Evolutionary conservation across 2,329 filamentous ascomycete species (phyloP).

Genomic region (Nannizziopsis barbatae): DNA sequence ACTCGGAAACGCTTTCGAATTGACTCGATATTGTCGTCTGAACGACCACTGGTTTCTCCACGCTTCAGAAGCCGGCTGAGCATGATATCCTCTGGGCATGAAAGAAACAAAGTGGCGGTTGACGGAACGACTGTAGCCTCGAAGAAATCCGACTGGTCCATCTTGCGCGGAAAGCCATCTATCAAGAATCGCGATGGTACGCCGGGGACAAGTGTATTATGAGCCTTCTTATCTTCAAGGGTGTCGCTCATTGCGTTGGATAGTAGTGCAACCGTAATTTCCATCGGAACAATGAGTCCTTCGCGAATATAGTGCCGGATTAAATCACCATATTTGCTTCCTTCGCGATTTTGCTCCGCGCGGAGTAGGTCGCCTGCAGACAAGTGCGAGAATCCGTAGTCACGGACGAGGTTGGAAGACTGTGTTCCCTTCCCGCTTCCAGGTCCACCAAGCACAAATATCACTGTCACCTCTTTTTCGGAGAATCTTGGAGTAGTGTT

Average conservation of each 20-base stretch:
- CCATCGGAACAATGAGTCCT: conserved; percentile 95
- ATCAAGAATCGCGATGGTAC: conserved; percentile 61
- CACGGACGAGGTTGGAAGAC: conserved; percentile 72
- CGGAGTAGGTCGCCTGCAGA: conserved; percentile 88
- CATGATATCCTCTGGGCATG: conserved; percentile 86
- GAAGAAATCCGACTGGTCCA: conserved; percentile 92
- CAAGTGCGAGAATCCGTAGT: conserved; percentile 87
- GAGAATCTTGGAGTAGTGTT: conserved; percentile 63
- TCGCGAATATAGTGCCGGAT: conserved; percentile 91
- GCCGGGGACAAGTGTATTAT: conserved; percentile 18
- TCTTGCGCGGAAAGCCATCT: conserved; percentile 84
- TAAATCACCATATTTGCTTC: conserved; percentile 79
- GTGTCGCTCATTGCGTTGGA: conserved; percentile 81
- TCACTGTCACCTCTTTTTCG: conserved; percentile 68
- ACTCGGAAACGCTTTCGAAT: conserved; percentile 94
- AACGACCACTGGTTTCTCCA: conserved; percentile 81
- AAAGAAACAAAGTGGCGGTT: conserved; percentile 81
- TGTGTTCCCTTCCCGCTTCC: conserved; percentile 96
- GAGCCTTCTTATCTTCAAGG: conserved; percentile 42
- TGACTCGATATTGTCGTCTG: conserved; percentile 88
- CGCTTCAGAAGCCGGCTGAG: conserved; percentile 70
- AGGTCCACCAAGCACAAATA: conserved; percentile 93
- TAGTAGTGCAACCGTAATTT: conserved; percentile 84
- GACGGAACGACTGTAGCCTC: conserved; percentile 78
- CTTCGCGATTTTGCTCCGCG: conserved; percentile 78